Evolutionary conservation across 176 grass and related monocot genomes (phyloP).

Genomic region (Oryza nivara): DNA sequence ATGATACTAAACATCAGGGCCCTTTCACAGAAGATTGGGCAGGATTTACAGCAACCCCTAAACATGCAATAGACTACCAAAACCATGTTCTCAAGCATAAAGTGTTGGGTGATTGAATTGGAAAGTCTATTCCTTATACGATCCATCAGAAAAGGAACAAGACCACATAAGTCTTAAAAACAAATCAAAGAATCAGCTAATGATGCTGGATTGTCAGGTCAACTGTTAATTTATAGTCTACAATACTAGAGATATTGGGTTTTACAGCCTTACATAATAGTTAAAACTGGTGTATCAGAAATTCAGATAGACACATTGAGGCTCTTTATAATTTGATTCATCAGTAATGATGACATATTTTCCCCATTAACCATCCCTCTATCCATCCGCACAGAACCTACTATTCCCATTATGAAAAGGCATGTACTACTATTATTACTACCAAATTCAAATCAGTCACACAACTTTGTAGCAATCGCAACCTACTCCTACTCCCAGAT

Average conservation of each 20-base stretch:
- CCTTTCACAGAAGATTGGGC: background rate
- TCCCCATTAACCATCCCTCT: background rate
- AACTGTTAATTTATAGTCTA: background rate
- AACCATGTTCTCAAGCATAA: background rate
- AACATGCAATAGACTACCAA: background rate
- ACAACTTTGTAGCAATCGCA: background rate
- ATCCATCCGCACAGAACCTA: background rate
- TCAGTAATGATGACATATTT: background rate
- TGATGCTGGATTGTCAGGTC: background rate
- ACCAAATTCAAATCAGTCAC: background rate
- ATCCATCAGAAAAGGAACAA: background rate
- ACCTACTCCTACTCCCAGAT: background rate
- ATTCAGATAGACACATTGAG: background rate
- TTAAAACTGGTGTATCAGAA: background rate
- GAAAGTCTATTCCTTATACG: background rate
- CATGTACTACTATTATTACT: background rate
- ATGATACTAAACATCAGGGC: background rate
- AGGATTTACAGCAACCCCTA: background rate
- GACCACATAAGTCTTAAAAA: background rate
- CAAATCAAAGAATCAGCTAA: background rate
- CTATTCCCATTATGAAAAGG: background rate
- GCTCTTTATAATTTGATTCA: background rate
- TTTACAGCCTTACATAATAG: background rate
- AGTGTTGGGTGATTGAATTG: background rate
- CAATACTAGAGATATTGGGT: background rate